Conservation (phyloP, 805 yeast genomes). For the Candida sphagnicola region DNA sequence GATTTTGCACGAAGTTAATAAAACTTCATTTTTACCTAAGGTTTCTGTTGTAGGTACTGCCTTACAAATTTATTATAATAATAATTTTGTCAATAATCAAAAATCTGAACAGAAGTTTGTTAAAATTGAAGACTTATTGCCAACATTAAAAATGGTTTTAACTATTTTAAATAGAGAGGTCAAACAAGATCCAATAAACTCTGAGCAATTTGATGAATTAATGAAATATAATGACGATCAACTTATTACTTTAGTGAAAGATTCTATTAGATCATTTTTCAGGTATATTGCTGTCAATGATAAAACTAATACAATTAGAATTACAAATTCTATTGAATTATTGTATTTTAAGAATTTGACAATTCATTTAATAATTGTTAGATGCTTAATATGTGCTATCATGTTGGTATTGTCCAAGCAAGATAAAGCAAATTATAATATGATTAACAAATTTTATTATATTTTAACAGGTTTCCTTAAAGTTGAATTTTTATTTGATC, state of each 20-base stretch:
- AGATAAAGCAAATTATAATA: constrained; percentile 7
- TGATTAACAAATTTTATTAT: constrained; percentile 24
- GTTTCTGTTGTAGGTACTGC: constrained; percentile 50
- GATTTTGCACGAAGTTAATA: constrained; percentile 49
- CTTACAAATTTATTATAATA: constrained; percentile 30
- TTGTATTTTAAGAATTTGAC: constrained; percentile 56
- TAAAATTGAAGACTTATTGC: constrained; percentile 21
- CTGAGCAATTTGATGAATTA: constrained; percentile 16
- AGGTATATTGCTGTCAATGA: constrained; percentile 21
- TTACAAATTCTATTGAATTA: constrained; percentile 51
- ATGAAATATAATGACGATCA: constrained; percentile 15
- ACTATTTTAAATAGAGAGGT: constrained; percentile 17
- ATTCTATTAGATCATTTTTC: constrained; percentile 25
- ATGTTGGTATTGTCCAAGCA: constrained; percentile 9
- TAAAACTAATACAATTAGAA: constrained; percentile 17
- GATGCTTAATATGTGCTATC: constrained; percentile 43
- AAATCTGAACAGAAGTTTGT: constrained; percentile 12
- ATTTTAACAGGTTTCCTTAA: constrained; percentile 37
- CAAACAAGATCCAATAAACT: constrained; percentile 18
- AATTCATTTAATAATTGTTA: constrained; percentile 51
- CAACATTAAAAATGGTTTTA: constrained; percentile 24
- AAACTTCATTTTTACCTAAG: constrained; percentile 48
- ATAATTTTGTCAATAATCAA: constrained; percentile 8
- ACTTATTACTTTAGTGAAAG: constrained; percentile 19
- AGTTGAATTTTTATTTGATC: constrained; percentile 41